Conservation (phyloP, 106 monocot species). For the Hemerocallis citrina region DNA sequence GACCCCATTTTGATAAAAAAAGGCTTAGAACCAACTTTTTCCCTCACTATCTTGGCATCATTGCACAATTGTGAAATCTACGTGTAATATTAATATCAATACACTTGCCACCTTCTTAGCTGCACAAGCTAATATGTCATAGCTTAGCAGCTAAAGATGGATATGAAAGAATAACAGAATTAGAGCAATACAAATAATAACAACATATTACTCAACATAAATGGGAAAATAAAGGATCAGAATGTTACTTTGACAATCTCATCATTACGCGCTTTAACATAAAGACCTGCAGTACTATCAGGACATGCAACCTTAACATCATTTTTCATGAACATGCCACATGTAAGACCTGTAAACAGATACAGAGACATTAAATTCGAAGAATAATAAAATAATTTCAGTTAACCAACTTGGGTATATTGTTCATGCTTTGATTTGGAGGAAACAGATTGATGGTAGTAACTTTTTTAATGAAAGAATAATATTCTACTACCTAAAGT, state of each 20-base stretch:
- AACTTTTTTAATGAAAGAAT: no score
- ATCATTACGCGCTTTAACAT: slow-evolving; percentile 56
- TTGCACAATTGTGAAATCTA: neutral
- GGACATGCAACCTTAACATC: slow-evolving; percentile 43
- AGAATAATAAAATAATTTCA: no score
- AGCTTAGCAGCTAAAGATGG: neutral
- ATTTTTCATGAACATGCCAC: slow-evolving; percentile 79
- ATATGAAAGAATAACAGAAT: neutral
- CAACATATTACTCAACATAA: no score
- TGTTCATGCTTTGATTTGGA: no score
- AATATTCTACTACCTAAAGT: no score
- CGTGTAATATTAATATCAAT: neutral
- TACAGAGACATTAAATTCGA: neutral
- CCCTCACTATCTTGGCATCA: neutral
- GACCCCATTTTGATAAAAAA: no score
- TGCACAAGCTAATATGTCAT: neutral
- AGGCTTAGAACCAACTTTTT: no score
- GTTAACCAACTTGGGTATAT: no score
- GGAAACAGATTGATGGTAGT: no score
- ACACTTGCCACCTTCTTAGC: neutral
- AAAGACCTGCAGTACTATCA: slow-evolving; percentile 78
- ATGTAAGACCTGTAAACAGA: slow-evolving; percentile 58
- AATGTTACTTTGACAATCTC: slow-evolving; percentile 67
- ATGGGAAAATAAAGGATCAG: neutral
- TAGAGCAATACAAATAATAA: neutral